Conservation (phyloP, 2,329 filamentous ascomycete genomes). For the Penicillium sp. region DNA sequence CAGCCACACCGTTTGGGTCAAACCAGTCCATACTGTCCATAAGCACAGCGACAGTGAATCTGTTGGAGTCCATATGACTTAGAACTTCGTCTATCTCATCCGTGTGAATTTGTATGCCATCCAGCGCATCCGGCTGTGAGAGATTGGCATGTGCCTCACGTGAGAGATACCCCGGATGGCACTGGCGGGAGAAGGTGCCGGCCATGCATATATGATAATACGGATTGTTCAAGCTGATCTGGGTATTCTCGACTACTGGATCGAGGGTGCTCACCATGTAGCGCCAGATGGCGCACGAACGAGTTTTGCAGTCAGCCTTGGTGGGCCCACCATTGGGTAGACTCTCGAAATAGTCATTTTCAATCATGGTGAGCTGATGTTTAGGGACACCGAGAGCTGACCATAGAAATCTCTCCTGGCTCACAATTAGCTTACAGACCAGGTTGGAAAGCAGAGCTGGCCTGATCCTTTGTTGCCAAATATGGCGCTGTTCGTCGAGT, state of each 20-base stretch:
- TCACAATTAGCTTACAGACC: neutral
- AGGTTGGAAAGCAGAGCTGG: neutral
- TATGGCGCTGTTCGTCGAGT: neutral
- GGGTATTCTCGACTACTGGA: neutral
- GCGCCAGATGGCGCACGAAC: neutral
- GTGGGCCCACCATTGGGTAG: neutral
- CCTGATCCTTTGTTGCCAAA: neutral
- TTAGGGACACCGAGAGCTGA: neutral
- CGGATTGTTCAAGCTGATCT: neutral
- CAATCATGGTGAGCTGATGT: neutral
- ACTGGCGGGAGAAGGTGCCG: neutral
- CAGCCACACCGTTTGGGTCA: neutral
- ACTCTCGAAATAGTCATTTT: neutral
- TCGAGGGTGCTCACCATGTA: neutral
- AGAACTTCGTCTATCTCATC: neutral
- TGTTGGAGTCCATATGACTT: neutral
- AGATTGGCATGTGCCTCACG: neutral
- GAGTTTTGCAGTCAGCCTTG: neutral
- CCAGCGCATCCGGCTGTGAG: neutral
- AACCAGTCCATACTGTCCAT: constrained; percentile 1
- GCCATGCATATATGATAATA: neutral
- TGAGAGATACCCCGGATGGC: neutral
- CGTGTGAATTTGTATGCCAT: neutral
- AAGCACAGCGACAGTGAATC: neutral
- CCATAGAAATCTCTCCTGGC: neutral